A percentile compares a stretch with the other conserved stretches of the same genome.
Evolutionary conservation across 345 rosid species (phyloP).

Genomic region (Populus nigra): DNA sequence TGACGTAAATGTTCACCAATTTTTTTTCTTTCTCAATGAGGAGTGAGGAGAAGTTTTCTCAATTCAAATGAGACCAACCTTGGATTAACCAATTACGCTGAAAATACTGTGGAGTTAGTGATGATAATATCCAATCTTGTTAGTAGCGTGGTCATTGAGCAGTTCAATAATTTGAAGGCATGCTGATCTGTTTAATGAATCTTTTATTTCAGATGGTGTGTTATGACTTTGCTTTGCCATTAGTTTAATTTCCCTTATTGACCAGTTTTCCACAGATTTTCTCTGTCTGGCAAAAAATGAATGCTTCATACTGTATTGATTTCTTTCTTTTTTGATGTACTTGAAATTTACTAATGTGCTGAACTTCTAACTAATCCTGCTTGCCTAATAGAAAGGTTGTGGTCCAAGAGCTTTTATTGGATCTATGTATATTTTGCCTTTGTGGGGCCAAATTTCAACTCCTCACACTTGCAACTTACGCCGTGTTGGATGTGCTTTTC

Average conservation of each 20-base stretch:
- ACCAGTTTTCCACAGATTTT: neutral
- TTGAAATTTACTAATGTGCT: neutral
- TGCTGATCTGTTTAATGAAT: neutral
- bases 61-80: neutral
- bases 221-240: neutral
- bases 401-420: neutral
- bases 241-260: neutral
- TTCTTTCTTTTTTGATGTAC: neutral
- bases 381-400: neutral
- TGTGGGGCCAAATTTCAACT: neutral
- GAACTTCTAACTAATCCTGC: neutral
- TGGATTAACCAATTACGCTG: neutral
- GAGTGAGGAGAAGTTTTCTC: neutral
- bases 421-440: neutral
- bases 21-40: neutral
- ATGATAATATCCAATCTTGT: neutral
- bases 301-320: neutral
- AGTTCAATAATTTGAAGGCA: neutral
- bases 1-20: neutral
- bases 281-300: neutral
- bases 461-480: neutral
- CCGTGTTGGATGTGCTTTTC: no score
- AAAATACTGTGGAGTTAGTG: neutral
- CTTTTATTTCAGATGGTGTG: neutral
- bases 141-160: neutral